A percentile compares a stretch with the other conserved stretches of the same genome.
These are phyloP conservation scores for Melanomma pulvis-pyrius DNA, from an alignment of 495 filamentous ascomycete species.

Conservation along the genomic window DNA sequence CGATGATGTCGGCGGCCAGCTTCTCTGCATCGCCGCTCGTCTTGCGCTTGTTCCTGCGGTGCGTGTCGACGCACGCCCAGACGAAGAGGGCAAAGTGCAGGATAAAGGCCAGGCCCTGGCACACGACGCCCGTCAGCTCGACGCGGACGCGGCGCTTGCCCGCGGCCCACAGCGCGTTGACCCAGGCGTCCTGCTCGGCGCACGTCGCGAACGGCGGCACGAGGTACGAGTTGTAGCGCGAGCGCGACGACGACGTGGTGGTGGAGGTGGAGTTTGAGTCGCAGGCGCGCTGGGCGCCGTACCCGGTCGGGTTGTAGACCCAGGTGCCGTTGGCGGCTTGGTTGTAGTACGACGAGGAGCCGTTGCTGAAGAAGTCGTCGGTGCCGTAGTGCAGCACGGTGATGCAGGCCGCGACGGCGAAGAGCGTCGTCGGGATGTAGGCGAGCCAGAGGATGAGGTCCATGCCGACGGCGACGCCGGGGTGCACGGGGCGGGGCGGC, in stretches of 20 bases:
- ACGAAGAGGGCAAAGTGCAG: slow-evolving; percentile 45
- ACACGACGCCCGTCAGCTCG: slow-evolving; percentile 25
- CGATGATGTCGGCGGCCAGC: slow-evolving; percentile 33
- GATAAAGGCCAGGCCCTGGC: slow-evolving; percentile 26
- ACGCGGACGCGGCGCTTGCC: slow-evolving; percentile 11
- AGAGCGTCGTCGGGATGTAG: slow-evolving; percentile 30
- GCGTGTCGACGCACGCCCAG: slow-evolving; percentile 45
- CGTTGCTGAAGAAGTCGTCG: slow-evolving; percentile 17
- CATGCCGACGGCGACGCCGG: slow-evolving; percentile 42
- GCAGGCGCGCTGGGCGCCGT: neutral
- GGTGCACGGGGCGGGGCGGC: slow-evolving; percentile 35
- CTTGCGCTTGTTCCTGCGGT: slow-evolving; percentile 41
- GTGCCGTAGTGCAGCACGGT: slow-evolving; percentile 13
- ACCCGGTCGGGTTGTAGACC: slow-evolving; percentile 29
- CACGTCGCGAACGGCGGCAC: slow-evolving; percentile 13
- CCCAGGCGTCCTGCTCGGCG: slow-evolving; percentile 29
- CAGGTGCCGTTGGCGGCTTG: slow-evolving; percentile 30
- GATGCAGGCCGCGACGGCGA: slow-evolving; percentile 14
- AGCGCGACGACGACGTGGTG: neutral
- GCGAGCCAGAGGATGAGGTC: slow-evolving; percentile 46
- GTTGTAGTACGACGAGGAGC: slow-evolving; percentile 18
- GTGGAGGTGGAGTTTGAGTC: slow-evolving; percentile 11
- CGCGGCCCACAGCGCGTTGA: slow-evolving; percentile 29
- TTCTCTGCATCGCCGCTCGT: slow-evolving; percentile 26
- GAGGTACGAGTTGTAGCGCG: slow-evolving; percentile 11